phyloP scores from a whole-genome alignment of 805 yeast genomes.

The Nakazawaea pomicola region DNA sequence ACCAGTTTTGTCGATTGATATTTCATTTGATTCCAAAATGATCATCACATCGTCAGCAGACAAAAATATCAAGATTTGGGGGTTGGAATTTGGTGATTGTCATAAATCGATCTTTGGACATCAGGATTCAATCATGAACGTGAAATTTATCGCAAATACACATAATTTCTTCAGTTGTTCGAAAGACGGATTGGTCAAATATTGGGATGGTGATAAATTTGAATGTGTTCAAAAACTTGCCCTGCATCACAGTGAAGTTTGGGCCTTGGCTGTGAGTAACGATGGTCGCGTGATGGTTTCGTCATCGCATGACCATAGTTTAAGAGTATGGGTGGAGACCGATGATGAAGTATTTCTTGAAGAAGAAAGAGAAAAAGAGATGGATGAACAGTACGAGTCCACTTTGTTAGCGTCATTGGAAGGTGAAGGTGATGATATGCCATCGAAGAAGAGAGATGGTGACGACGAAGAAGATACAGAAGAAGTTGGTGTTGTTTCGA shows the following conservation, averaged over 20 bases:
- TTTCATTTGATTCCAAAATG: conserved; percentile 82
- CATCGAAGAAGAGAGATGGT: conserved; percentile 30
- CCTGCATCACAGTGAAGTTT: conserved; percentile 89
- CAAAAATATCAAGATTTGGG: conserved; percentile 97
- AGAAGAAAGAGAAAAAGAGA: conserved; percentile 93
- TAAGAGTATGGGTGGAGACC: conserved; percentile 89
- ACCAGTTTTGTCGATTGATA: conserved; percentile 90
- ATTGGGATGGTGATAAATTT: conserved; percentile 98
- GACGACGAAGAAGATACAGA: conserved; percentile 37
- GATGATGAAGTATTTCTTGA: conserved; percentile 95
- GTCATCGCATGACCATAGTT: conserved; percentile 89
- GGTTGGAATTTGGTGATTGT: conserved; percentile 97
- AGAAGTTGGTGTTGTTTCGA: conserved; percentile 61
- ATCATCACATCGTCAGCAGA: conserved; percentile 94
- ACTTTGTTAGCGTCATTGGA: conserved; percentile 71
- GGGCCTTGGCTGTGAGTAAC: conserved; percentile 79
- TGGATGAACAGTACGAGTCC: conserved; percentile 89
- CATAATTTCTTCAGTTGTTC: conserved; percentile 88
- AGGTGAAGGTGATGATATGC: conserved; percentile 41
- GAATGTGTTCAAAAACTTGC: conserved; percentile 84
- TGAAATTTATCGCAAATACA: conserved; percentile 74
- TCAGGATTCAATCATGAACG: conserved; percentile 91
- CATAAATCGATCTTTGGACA: conserved; percentile 96
- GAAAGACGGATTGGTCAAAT: conserved; percentile 84
- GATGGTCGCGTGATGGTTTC: conserved; percentile 71